Conservation (phyloP, 2,329 filamentous ascomycete species). For the Dryadomyces quercus-mongolicae region DNA sequence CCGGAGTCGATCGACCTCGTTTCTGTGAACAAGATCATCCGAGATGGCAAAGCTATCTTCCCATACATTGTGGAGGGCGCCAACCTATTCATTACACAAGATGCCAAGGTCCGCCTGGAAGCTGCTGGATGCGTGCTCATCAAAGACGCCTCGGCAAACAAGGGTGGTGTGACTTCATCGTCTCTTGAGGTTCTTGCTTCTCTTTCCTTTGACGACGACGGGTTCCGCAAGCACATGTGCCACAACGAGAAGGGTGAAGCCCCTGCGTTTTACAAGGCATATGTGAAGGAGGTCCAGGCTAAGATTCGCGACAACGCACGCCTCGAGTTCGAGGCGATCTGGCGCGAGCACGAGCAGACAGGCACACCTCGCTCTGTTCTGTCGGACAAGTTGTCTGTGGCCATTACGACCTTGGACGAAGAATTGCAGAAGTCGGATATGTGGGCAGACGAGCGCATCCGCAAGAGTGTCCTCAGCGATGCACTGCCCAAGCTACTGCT, state of each 20-base stretch:
- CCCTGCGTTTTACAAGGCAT: constrained; percentile 84
- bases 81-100: constrained; percentile 93
- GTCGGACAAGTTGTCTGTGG: constrained; percentile 78
- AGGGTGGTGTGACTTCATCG: constrained; percentile 94
- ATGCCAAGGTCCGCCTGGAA: constrained; percentile 90
- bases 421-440: constrained; percentile 88
- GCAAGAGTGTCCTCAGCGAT: constrained; percentile 67
- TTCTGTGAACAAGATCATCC: constrained; percentile 76
- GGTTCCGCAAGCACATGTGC: constrained; percentile 92
- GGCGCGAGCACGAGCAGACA: constrained; percentile 81
- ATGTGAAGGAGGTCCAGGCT: constrained; percentile 83
- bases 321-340: constrained; percentile 96
- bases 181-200: constrained; percentile 93
- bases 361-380: constrained; percentile 72
- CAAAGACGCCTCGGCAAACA: constrained; percentile 98
- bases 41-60: constrained; percentile 73
- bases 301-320: constrained; percentile 84
- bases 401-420: constrained; percentile 94
- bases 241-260: constrained; percentile 57
- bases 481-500: constrained; percentile 76
- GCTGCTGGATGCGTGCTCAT: constrained; percentile 89
- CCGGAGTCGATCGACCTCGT: constrained; percentile 94
- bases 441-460: constrained; percentile 73
- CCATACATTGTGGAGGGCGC: constrained; percentile 97
- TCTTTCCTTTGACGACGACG: constrained; percentile 81